Evolutionary conservation across 139 green algal species (phyloP).

Genomic region (Tetraselmis striata): DNA sequence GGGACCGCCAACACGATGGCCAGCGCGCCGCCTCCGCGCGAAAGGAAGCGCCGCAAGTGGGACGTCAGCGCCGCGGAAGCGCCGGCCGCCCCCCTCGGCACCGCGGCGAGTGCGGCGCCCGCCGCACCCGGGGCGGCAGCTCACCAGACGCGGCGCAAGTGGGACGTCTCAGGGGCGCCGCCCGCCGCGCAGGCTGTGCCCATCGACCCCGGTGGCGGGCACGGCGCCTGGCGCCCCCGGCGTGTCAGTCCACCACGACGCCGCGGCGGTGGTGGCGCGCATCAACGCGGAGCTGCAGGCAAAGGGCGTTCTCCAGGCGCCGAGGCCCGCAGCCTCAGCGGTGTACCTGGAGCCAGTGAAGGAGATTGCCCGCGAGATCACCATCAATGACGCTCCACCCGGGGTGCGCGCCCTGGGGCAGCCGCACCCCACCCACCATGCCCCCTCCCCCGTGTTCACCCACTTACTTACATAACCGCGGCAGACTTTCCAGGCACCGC

Average conservation of each 20-base stretch:
- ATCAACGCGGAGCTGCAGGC: slow-evolving; percentile 16
- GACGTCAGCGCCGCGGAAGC: too few species aligned
- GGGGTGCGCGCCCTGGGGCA: slow-evolving; percentile 9
- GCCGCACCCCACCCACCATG: background rate
- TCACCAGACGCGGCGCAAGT: slow-evolving; percentile 12
- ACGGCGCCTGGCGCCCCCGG: background rate
- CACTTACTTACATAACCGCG: too few species aligned
- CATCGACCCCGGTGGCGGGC: slow-evolving; percentile 7
- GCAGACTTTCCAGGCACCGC: too few species aligned
- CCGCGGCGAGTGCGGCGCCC: background rate
- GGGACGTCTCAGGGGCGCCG: too few species aligned
- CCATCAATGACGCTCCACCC: slow-evolving; percentile 43
- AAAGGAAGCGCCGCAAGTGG: slow-evolving; percentile 27
- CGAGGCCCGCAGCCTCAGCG: background rate
- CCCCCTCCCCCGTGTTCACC: background rate
- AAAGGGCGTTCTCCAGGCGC: background rate
- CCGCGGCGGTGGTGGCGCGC: slow-evolving; percentile 16
- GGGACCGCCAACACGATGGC: too few species aligned
- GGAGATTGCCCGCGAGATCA: slow-evolving; percentile 30
- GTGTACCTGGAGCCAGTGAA: slow-evolving; percentile 7
- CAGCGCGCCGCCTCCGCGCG: background rate
- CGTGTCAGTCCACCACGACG: slow-evolving; percentile 13
- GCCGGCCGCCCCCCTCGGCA: slow-evolving; percentile 16
- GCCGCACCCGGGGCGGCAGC: background rate
- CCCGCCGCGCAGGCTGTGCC: too few species aligned